Base-by-base conservation (phyloP, 108 stramenopile genomes). In the Pseudonitzschia multiseries region DNA sequence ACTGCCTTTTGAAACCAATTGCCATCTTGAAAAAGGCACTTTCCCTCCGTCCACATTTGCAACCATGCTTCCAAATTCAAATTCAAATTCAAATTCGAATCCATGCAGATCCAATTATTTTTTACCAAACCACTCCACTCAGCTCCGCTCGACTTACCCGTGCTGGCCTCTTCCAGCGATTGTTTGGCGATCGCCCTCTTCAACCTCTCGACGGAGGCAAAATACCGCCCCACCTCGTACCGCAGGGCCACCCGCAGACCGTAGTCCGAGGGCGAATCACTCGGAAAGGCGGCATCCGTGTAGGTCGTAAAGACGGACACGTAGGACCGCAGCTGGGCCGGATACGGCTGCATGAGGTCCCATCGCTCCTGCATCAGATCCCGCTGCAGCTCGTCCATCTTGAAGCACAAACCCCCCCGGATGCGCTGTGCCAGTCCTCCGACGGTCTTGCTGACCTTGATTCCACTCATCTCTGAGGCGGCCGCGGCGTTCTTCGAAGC, bases 331-430 rank as follows among this genome's bases (percentile, higher is more conserved):
- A 94, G 65, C 68, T 89, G 87, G 3, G 78, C 73, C 1, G 93
- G 93, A 78, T 94, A 94, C 50, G 56, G 43, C 67, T 82, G 86
- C 15, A 94, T 86, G 1, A 89, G 65, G 68, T 91, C 93, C 82
- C 90, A 94, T 72, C 89, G 85, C 82, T 94, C 90, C 76, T 94
- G 93, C 93, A 94, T 94, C 57, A 94, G 79, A 73, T 94, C 93
- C 24, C 93, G 74, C 78, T 94, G 93, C 24, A 94, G 68, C 73
- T 94, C 93, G 65, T 94, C 92, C 82, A 83, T 76, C n/a, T 75
- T 61, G 43, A 62, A 54, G 15, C 78, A 69, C 36, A 78, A 60
- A 12, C 52, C 69, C 6, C 20, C 50, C 18, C 78, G 70, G 57
- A 83, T 83, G 48, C 75, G 75, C 29, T 67, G 50, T 3, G 75